phyloP scores from a whole-genome alignment of 2,329 filamentous ascomycete species.

The Trichoderma gracile region DNA sequence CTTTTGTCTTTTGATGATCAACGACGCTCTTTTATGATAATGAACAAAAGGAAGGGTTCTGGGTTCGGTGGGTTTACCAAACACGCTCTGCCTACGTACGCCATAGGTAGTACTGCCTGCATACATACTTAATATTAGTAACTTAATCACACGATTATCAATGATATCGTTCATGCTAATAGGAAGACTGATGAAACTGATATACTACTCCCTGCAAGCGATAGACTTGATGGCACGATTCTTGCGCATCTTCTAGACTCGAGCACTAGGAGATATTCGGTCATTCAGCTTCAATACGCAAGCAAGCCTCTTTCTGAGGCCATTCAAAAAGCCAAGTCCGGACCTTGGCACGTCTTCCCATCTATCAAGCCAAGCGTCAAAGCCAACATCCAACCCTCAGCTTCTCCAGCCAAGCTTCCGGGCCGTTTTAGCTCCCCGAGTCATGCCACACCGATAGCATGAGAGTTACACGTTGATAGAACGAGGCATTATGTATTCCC shows the following conservation, averaged over 20 bases:
- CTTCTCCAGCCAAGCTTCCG: not conserved
- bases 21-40: conserved; percentile 28
- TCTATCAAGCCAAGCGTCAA: not conserved
- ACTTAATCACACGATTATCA: not conserved
- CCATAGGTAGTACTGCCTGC: conserved; percentile 1
- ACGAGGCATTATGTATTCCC: conserved; percentile 7
- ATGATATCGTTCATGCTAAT: not conserved
- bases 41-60: conserved; percentile 9
- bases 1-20: conserved; percentile 1
- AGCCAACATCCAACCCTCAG: not conserved
- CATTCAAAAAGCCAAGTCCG: not conserved
- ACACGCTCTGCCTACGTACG: no score
- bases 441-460: conserved; percentile 1
- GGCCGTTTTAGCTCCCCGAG: not conserved
- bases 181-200: no score
- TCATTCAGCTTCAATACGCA: not conserved
- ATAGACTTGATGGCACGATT: no score
- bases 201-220: no score
- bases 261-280: not conserved
- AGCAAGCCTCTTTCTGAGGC: conserved; percentile 19
- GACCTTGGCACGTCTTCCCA: not conserved
- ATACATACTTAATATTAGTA: conserved; percentile 8
- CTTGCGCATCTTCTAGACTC: not conserved
- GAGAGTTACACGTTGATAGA: not conserved
- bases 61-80: not conserved